Evolutionary conservation across 2,329 filamentous ascomycete species (phyloP).

Genomic region (Leptographium radiaticola): DNA sequence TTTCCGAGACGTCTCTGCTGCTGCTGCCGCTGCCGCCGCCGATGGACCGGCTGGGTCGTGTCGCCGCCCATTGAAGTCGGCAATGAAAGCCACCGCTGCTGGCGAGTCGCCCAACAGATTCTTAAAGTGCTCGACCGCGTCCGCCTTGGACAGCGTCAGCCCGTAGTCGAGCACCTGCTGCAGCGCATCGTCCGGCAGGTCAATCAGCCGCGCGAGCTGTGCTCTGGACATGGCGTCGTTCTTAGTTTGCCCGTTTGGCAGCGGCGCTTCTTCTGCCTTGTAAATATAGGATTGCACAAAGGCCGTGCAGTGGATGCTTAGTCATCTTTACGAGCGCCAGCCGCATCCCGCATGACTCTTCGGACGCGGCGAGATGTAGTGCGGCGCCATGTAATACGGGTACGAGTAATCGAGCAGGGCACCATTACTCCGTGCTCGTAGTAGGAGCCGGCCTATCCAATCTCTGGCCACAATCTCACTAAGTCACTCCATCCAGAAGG

Average conservation of each 20-base stretch:
- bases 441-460: no score
- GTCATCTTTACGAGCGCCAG: background rate
- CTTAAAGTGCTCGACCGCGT: constrained; percentile 72
- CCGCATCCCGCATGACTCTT: background rate
- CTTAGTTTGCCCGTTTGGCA: background rate
- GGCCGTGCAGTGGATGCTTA: background rate
- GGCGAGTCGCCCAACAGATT: constrained; percentile 81
- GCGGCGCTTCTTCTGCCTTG: background rate
- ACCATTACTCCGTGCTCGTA: no score
- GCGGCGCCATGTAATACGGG: background rate
- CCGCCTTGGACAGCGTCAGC: constrained; percentile 58
- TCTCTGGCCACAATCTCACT: no score
- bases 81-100: constrained; percentile 61
- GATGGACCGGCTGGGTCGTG: constrained; percentile 24
- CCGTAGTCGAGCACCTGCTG: constrained; percentile 77
- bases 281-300: background rate
- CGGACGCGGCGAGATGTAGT: background rate
- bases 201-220: constrained; percentile 68
- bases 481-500: no score
- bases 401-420: no score
- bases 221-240: constrained; percentile 35
- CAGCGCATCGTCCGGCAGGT: constrained; percentile 73
- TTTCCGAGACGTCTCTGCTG: background rate
- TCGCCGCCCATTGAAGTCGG: constrained; percentile 62
- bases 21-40: background rate